Percentiles rank a stretch among this genome's conserved stretches.
Evolutionary conservation across 164 flowering plant species (phyloP).

Genomic region (Stephania cephalantha): DNA sequence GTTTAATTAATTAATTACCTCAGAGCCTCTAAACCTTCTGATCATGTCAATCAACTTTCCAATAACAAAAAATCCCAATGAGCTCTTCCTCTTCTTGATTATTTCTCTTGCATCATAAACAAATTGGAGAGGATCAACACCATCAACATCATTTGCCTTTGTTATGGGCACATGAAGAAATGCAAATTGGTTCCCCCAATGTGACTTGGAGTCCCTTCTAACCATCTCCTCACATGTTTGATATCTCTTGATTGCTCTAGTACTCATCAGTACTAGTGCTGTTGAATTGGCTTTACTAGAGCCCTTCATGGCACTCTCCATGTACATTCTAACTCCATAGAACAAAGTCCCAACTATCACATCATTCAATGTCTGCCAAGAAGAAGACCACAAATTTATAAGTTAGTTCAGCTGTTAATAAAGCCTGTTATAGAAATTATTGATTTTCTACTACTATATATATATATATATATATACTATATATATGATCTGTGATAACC

Average conservation of each 20-base stretch:
- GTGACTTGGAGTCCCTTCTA: slow-evolving; percentile 8
- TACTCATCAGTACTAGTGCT: slow-evolving; percentile 52
- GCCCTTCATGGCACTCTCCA: slow-evolving; percentile 22
- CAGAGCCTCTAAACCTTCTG: slow-evolving; percentile 36
- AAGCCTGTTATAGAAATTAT: neutral
- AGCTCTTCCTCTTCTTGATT: slow-evolving; percentile 31
- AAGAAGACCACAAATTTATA: neutral
- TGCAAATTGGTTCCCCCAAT: slow-evolving; percentile 42
- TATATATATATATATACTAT: too few species aligned
- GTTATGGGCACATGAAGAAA: slow-evolving; percentile 25
- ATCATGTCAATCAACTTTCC: slow-evolving; percentile 30
- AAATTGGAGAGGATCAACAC: slow-evolving; percentile 30
- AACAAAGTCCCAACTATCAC: slow-evolving; percentile 44
- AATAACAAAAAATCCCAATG: slow-evolving; percentile 33
- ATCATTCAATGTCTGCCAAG: slow-evolving; percentile 54
- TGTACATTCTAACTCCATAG: slow-evolving; percentile 46
- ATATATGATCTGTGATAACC: too few species aligned
- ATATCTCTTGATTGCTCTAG: slow-evolving; percentile 34
- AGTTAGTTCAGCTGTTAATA: neutral
- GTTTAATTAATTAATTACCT: slow-evolving; percentile 23
- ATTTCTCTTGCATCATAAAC: slow-evolving; percentile 23
- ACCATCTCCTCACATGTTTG: slow-evolving; percentile 32
- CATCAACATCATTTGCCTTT: neutral
- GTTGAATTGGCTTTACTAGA: slow-evolving; percentile 25
- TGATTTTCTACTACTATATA: neutral